Evolutionary conservation across 768 basidiomycete species (phyloP).

Genomic region (Suillus luteus): DNA sequence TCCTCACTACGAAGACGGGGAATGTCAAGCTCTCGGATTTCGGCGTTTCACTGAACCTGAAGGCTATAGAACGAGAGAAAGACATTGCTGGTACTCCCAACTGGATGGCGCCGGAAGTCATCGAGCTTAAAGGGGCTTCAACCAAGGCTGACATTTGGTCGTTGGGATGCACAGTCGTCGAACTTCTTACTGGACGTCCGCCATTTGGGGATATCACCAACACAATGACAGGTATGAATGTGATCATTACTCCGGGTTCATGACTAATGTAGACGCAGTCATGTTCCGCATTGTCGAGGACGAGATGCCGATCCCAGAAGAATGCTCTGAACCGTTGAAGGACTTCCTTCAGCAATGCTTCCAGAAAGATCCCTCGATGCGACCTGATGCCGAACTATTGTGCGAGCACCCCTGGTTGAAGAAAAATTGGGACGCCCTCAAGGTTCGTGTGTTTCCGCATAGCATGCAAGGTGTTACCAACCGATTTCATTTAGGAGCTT

Average conservation of each 20-base stretch:
- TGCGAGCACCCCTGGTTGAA: constrained; percentile 93
- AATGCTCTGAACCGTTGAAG: constrained; percentile 69
- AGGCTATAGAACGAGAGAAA: constrained; percentile 85
- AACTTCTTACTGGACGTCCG: constrained; percentile 88
- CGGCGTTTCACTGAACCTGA: constrained; percentile 93
- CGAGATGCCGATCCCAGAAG: constrained; percentile 80
- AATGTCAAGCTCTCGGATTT: constrained; percentile 98
- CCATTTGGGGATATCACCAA: constrained; percentile 91
- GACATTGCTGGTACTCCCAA: constrained; percentile 95
- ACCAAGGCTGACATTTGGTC: constrained; percentile 96
- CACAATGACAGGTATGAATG: constrained; percentile 77
- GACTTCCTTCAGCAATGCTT: constrained; percentile 91
- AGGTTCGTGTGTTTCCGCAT: constrained; percentile 48
- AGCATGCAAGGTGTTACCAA: constrained; percentile 4
- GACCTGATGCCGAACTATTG: constrained; percentile 84
- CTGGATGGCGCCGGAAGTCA: constrained; percentile 99
- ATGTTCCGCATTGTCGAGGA: constrained; percentile 99
- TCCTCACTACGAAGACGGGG: constrained; percentile 97
- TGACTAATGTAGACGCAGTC: constrained; percentile 46
- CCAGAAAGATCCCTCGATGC: constrained; percentile 77
- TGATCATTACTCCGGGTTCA: constrained; percentile 14
- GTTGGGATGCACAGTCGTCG: constrained; percentile 90
- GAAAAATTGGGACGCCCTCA: constrained; percentile 73
- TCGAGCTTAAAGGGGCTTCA: constrained; percentile 92
- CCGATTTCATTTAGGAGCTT: constrained; percentile 53